These are phyloP conservation scores for Cladosporium sp. DNA, from an alignment of 2,329 filamentous ascomycete genomes.

Conservation along the genomic window DNA sequence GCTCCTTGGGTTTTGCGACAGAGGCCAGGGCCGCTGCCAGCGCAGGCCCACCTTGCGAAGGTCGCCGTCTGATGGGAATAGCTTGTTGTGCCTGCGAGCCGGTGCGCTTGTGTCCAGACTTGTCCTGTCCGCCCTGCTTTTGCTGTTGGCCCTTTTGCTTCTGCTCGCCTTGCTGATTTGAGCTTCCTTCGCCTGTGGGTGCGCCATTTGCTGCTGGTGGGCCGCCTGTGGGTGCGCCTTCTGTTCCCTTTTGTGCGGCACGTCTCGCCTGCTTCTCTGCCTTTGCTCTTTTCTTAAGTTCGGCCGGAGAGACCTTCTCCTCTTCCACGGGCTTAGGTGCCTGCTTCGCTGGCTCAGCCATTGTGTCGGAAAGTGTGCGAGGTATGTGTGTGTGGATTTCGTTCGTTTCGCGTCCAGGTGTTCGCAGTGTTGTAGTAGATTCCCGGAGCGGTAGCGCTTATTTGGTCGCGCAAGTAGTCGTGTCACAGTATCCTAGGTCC, in stretches of 20 bases:
- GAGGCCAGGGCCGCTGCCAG: conserved; percentile 18
- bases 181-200: conserved; percentile 26
- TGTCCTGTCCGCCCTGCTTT: conserved; percentile 30
- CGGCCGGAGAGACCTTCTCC: conserved; percentile 67
- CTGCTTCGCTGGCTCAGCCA: conserved; percentile 20
- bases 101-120: conserved; percentile 23
- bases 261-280: conserved; percentile 87
- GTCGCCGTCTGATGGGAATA: conserved; percentile 22
- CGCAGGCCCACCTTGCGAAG: conserved; percentile 24
- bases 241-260: conserved; percentile 49
- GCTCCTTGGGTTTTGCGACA: conserved; percentile 39
- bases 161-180: conserved; percentile 35
- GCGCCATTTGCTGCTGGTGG: conserved; percentile 24
- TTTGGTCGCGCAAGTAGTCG: neutral
- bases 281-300: conserved; percentile 85
- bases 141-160: conserved; percentile 38
- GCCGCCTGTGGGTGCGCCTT: conserved; percentile 23
- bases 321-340: conserved; percentile 26
- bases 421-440: neutral
- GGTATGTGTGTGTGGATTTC: neutral
- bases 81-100: conserved; percentile 21
- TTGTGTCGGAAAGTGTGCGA: neutral
- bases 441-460: neutral
- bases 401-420: neutral
- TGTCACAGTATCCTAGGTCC: neutral